Conservation (phyloP, 2,329 filamentous ascomycete species). For the Paraconiothyrium sp. region DNA sequence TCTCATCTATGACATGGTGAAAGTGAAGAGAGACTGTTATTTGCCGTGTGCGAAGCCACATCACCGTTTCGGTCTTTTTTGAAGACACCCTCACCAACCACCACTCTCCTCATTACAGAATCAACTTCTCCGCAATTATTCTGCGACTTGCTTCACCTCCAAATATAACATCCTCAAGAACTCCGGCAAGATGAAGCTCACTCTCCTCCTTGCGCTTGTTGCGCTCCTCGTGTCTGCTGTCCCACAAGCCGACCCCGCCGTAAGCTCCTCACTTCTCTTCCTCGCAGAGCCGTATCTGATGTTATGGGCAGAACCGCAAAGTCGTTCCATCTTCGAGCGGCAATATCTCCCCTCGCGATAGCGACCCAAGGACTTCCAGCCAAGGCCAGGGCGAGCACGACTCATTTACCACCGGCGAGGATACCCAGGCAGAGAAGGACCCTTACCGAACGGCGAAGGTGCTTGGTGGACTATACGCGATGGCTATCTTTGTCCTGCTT, state of each 20-base stretch:
- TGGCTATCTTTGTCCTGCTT: not conserved
- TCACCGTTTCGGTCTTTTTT: not conserved
- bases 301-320: not conserved
- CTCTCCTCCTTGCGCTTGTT: not conserved
- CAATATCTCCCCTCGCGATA: not conserved
- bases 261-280: not conserved
- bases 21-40: not conserved
- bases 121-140: not conserved
- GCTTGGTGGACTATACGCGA: not conserved
- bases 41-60: not conserved
- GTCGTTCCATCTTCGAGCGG: not conserved
- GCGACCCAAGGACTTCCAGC: not conserved
- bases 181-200: not conserved
- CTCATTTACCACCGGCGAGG: not conserved
- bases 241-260: not conserved
- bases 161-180: not conserved
- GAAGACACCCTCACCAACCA: not conserved
- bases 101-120: not conserved
- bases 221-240: not conserved
- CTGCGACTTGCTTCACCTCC: not conserved
- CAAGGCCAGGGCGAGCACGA: not conserved
- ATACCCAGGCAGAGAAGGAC: not conserved
- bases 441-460: not conserved
- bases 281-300: not conserved
- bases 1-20: not conserved